phyloP scores from a whole-genome alignment of 768 basidiomycete species.

The Lactarius indigo region DNA sequence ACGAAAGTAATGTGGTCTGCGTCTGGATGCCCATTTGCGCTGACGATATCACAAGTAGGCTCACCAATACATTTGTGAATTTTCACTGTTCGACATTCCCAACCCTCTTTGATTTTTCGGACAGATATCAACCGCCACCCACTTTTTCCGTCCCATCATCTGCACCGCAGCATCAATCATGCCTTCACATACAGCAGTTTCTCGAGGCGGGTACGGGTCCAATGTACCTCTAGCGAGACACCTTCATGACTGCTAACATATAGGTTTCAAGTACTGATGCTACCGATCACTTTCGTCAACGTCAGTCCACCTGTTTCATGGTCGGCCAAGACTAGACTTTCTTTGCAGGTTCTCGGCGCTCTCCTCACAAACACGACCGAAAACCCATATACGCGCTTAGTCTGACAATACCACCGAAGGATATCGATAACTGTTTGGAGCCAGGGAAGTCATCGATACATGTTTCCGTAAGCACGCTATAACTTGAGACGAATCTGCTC shows the following conservation, averaged over 20 bases:
- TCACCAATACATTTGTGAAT: slow-evolving; percentile 85
- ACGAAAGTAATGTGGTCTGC: slow-evolving; percentile 54
- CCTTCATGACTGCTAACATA: not conserved
- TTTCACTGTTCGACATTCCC: slow-evolving; percentile 1
- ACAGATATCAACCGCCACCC: slow-evolving; percentile 80
- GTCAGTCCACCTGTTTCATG: slow-evolving; percentile 6
- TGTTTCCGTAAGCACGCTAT: slow-evolving; percentile 50
- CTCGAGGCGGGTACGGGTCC: slow-evolving; percentile 55
- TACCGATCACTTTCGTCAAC: not conserved
- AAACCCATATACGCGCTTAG: slow-evolving; percentile 83
- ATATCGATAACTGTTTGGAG: slow-evolving; percentile 76
- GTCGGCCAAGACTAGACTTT: slow-evolving; percentile 22
- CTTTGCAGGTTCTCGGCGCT: slow-evolving; percentile 52
- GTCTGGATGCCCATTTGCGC: slow-evolving; percentile 3
- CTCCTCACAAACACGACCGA: slow-evolving; percentile 76
- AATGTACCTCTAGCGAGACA: slow-evolving; percentile 21
- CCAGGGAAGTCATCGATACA: slow-evolving; percentile 70
- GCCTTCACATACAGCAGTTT: slow-evolving; percentile 69
- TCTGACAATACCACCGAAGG: slow-evolving; percentile 57
- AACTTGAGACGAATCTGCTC: slow-evolving; percentile 16
- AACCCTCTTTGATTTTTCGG: slow-evolving; percentile 13
- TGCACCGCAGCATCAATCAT: slow-evolving; percentile 65
- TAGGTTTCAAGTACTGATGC: slow-evolving; percentile 19
- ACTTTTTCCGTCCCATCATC: slow-evolving; percentile 51
- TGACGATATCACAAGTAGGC: slow-evolving; percentile 43